Conservation (phyloP, 352 stramenopile genomes). For the Aphanomyces astaci region DNA sequence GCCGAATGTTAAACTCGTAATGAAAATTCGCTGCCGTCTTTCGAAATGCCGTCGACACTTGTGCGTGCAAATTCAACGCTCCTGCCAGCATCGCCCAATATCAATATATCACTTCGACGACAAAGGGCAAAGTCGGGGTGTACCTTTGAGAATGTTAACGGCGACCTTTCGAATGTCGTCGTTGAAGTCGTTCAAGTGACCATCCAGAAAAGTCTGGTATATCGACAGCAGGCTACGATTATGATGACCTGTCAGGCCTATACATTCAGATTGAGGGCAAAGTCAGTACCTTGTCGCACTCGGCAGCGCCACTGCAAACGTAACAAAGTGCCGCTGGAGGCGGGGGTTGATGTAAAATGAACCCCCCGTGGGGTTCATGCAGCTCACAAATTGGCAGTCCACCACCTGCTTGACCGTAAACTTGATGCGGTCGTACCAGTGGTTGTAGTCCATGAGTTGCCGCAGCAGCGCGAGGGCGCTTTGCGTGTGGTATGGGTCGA, state of each 20-base stretch:
- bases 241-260: not conserved
- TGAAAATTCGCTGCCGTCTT: constrained; percentile 95
- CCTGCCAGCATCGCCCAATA: constrained; percentile 45
- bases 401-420: constrained; percentile 89
- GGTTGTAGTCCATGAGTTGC: constrained; percentile 92
- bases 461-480: constrained; percentile 89
- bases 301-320: constrained; percentile 87
- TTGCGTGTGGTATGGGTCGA: constrained; percentile 93
- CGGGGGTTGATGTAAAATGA: constrained; percentile 90
- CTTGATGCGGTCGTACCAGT: constrained; percentile 92
- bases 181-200: constrained; percentile 89
- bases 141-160: constrained; percentile 67
- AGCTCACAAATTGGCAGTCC: constrained; percentile 91
- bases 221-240: constrained; percentile 76
- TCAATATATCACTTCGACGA: too few species aligned
- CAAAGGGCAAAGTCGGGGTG: not conserved
- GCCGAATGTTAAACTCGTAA: constrained; percentile 96
- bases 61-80: constrained; percentile 83
- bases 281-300: constrained; percentile 52
- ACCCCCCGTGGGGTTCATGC: constrained; percentile 93
- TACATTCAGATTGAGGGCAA: too few species aligned
- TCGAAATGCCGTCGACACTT: constrained; percentile 71
- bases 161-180: constrained; percentile 87
- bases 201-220: constrained; percentile 93
- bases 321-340: constrained; percentile 93